Evolutionary conservation across 768 basidiomycete genomes (phyloP).

Genomic region (Chalciporus chontae): DNA sequence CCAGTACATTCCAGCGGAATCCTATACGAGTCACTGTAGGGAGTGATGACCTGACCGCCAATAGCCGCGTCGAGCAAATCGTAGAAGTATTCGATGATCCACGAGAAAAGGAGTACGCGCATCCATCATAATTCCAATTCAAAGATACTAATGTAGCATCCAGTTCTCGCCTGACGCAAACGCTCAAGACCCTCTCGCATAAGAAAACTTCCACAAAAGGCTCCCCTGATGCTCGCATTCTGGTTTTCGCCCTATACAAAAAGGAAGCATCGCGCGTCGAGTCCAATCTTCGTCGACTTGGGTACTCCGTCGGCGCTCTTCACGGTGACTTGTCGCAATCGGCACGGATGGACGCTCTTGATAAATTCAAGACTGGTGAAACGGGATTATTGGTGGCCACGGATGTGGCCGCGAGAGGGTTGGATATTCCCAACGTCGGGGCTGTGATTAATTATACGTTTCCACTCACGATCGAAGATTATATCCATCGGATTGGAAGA

Average conservation of each 20-base stretch:
- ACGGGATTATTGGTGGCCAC: conserved; percentile 89
- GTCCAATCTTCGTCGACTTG: conserved; percentile 66
- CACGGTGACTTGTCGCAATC: conserved; percentile 91
- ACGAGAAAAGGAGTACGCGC: conserved; percentile 79
- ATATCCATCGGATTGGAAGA: conserved; percentile 85
- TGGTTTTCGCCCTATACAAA: conserved; percentile 97
- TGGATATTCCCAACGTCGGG: conserved; percentile 96
- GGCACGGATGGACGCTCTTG: conserved; percentile 79
- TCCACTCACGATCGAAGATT: conserved; percentile 93
- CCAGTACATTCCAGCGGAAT: conserved; percentile 78
- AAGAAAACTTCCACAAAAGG: conserved; percentile 56
- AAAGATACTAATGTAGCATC: neutral
- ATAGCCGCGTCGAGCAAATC: conserved; percentile 86
- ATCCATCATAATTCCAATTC: neutral
- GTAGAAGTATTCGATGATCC: conserved; percentile 90
- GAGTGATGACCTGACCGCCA: conserved; percentile 91
- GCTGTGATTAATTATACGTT: conserved; percentile 97
- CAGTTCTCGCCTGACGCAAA: conserved; percentile 59
- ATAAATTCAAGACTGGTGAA: conserved; percentile 80
- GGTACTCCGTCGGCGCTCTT: conserved; percentile 75
- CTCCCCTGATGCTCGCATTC: conserved; percentile 59
- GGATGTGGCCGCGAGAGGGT: conserved; percentile 93
- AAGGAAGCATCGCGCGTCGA: conserved; percentile 94
- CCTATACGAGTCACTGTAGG: conserved; percentile 93
- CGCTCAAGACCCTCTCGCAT: conserved; percentile 52